Evolutionary conservation across 495 filamentous ascomycete species (phyloP).

Genomic region (Entonaema liquescens): DNA sequence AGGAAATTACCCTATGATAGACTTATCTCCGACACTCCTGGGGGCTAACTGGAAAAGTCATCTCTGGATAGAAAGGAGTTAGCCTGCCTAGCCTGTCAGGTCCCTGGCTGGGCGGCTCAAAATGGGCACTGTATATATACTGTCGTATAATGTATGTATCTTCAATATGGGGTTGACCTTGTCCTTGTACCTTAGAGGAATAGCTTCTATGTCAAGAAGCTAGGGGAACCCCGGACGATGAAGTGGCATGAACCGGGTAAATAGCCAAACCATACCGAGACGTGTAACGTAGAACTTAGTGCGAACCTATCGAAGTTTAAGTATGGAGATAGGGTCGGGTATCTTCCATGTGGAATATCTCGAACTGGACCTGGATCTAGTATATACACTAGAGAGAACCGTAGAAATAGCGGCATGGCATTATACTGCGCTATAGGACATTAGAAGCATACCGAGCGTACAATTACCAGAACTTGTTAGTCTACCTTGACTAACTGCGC

Average conservation of each 20-base stretch:
- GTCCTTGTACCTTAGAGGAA: background rate
- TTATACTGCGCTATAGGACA: background rate
- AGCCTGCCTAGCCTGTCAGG: background rate
- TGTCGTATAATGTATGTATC: background rate
- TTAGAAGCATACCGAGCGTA: no score
- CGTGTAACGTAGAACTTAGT: background rate
- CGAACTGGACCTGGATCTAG: no score
- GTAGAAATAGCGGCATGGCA: no score
- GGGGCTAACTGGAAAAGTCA: background rate
- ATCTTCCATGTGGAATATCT: no score
- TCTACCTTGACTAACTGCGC: background rate
- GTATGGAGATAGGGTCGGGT: no score
- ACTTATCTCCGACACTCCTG: background rate
- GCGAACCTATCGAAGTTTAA: no score
- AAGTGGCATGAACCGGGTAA: background rate
- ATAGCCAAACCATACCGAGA: background rate
- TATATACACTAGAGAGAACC: no score
- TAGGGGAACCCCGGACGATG: background rate
- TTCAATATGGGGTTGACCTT: background rate
- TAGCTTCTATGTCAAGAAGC: background rate
- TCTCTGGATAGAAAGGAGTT: background rate
- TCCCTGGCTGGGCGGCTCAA: background rate
- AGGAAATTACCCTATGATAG: background rate
- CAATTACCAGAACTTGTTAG: conserved; percentile 1
- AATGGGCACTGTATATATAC: background rate